A percentile compares a stretch with the other conserved stretches of the same genome.
These are phyloP conservation scores for Torrubiellomyces zombiae DNA, from an alignment of 2,329 filamentous ascomycete genomes.

Conservation along the genomic window DNA sequence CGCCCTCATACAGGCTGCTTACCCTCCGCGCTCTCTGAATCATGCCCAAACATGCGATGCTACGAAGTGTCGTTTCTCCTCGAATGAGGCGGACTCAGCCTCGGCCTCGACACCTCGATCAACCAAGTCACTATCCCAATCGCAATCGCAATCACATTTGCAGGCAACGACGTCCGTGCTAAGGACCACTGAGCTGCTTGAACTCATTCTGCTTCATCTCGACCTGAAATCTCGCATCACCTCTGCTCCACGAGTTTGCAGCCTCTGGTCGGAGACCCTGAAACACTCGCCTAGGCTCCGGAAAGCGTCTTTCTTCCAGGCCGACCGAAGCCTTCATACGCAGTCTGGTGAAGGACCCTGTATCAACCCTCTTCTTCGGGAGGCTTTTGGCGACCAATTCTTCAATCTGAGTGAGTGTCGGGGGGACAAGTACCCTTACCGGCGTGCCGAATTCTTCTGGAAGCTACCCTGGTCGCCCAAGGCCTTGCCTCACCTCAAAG, in stretches of 20 bases:
- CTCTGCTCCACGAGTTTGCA: constrained; percentile 2
- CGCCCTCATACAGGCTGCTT: constrained; percentile 2
- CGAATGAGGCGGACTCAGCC: constrained; percentile 1
- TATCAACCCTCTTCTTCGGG: constrained; percentile 7
- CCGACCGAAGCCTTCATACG: constrained; percentile 1
- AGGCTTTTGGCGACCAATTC: constrained; percentile 8
- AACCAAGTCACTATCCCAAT: constrained; percentile 1
- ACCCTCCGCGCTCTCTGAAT: constrained; percentile 1
- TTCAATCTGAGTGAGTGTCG: constrained; percentile 5
- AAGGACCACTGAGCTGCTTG: constrained; percentile 1
- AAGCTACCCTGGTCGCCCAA: constrained; percentile 7
- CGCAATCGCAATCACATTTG: constrained; percentile 1
- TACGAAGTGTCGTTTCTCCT: constrained; percentile 1
- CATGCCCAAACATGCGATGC: constrained; percentile 2
- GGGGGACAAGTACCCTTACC: constrained; percentile 3
- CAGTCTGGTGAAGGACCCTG: constrained; percentile 1
- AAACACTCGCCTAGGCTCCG: constrained; percentile 2
- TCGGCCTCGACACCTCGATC: constrained; percentile 2
- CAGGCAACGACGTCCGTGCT: constrained; percentile 1
- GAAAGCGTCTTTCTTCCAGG: constrained; percentile 2
- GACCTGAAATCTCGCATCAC: constrained; percentile 1
- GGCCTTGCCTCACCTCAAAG: constrained; percentile 2
- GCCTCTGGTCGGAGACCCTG: constrained; percentile 1
- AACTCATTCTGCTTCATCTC: constrained; percentile 2
- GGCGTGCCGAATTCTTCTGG: constrained; percentile 7